Base-by-base conservation (phyloP, 805 yeast genomes). In the Cyberlindnera sargentensis region DNA sequence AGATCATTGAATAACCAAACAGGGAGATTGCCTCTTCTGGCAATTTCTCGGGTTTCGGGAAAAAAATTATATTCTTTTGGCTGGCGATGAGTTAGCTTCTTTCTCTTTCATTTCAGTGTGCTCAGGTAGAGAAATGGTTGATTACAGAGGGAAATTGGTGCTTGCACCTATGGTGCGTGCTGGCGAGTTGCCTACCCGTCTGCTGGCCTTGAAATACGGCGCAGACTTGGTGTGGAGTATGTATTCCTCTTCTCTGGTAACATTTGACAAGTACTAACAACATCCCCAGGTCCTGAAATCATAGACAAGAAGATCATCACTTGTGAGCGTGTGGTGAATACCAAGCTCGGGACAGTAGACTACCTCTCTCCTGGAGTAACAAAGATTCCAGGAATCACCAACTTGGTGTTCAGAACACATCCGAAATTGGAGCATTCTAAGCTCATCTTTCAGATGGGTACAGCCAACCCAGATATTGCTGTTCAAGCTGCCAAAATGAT, bases 121-220 rank as follows among this genome's bases (percentile, higher is more conserved):
- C 26, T n/a, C 2, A 25, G 31, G 20, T 15, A 3, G 20, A 2
- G 28, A 25, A n/a, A 78, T 83, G 86, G 71, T 84, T 4, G 78
- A 75, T 31, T 90, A 80, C 64, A 73, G 76, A 20, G 91, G 95
- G 1, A 86, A 85, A 56, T 64, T 89, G 43, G 95, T 83, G 23
- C 73, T 91, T 34, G 98, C 97, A 1, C 99, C 99, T 0, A 91
- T 91, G 99, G 96, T 91, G 40, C 72, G 99, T 31, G 84, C 91
- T 34, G 96, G 98, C 9, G 99, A 93, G 65, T 75, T 93, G 5
- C 98, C 99, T 5, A 82, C 89, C 7, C 71, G 99, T 44, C 70
- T 91, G 6, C 60, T 90, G 50, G 82, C 96, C 0, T 70, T 93
- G 25, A 76, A 75, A 50, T 72, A 86, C 60, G 97, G 96, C 3